Evolutionary conservation across 2,329 filamentous ascomycete species (phyloP).

Genomic region (Sarocladium kiliense): DNA sequence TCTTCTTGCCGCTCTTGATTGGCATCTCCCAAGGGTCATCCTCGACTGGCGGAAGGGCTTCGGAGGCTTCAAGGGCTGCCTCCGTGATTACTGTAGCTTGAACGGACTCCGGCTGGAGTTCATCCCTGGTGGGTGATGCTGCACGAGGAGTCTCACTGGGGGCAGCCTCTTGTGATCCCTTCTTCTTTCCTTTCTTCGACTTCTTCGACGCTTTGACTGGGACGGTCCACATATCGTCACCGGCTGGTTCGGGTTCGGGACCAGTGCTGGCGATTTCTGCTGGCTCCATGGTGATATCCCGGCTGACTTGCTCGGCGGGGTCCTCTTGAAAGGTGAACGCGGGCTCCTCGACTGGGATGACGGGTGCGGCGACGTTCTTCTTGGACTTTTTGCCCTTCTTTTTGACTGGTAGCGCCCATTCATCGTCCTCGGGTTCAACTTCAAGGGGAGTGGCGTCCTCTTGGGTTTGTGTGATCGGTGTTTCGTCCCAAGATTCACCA

Average conservation of each 20-base stretch:
- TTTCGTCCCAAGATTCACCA: neutral
- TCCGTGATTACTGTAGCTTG: neutral
- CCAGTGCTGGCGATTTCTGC: neutral
- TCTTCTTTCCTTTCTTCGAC: constrained; percentile 26
- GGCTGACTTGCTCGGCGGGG: neutral
- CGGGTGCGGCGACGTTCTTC: constrained; percentile 8
- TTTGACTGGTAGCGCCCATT: constrained; percentile 14
- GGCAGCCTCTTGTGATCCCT: constrained; percentile 9
- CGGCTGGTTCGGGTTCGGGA: neutral
- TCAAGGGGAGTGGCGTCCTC: neutral
- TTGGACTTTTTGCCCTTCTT: constrained; percentile 27
- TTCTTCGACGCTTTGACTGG: constrained; percentile 12
- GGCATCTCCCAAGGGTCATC: neutral
- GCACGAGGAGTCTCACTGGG: neutral
- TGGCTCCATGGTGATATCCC: neutral
- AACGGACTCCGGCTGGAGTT: neutral
- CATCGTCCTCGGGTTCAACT: neutral
- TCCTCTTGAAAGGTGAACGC: neutral
- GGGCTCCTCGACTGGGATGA: neutral
- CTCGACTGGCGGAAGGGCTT: neutral
- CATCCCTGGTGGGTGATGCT: neutral
- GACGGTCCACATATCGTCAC: neutral
- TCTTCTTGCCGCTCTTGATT: constrained; percentile 10
- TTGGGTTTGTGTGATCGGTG: neutral
- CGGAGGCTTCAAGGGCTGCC: too few species aligned